Conservation (phyloP, 2,329 filamentous ascomycete genomes). For the Penicillium occitanis region DNA sequence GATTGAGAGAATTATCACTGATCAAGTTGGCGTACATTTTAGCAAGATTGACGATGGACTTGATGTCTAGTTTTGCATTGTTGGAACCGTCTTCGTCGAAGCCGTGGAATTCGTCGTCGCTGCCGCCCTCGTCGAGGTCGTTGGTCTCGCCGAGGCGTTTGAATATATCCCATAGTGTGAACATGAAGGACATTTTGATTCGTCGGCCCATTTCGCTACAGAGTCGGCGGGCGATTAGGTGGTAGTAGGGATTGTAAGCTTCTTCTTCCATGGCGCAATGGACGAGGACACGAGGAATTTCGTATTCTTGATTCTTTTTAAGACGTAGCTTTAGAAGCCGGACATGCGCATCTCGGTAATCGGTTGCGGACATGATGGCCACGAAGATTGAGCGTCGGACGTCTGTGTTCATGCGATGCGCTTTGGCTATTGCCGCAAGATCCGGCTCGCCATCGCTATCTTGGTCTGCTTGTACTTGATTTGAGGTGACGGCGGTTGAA, state of each 20-base stretch:
- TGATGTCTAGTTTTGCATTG: conserved; percentile 50
- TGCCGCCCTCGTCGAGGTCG: conserved; percentile 61
- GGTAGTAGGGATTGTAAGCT: conserved; percentile 90
- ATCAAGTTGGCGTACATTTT: conserved; percentile 66
- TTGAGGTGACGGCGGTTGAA: neutral
- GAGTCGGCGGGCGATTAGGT: conserved; percentile 74
- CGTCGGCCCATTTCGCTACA: conserved; percentile 66
- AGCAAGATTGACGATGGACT: conserved; percentile 65
- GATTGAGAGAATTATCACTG: conserved; percentile 57
- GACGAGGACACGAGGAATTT: conserved; percentile 83
- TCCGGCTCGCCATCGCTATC: conserved; percentile 55
- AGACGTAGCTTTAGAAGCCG: conserved; percentile 79
- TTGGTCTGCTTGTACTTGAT: conserved; percentile 22
- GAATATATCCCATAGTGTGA: conserved; percentile 82
- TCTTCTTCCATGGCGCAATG: conserved; percentile 83
- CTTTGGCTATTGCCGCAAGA: conserved; percentile 69
- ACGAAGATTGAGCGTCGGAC: conserved; percentile 90
- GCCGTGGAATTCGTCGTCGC: conserved; percentile 49
- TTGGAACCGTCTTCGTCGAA: conserved; percentile 48
- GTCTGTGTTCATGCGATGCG: conserved; percentile 83
- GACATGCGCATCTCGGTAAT: conserved; percentile 78
- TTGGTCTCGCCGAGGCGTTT: conserved; percentile 75
- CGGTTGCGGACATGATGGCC: conserved; percentile 79
- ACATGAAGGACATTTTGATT: conserved; percentile 81
- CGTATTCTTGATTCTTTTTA: conserved; percentile 80